A percentile compares a stretch with the other conserved stretches of the same genome.
Evolutionary conservation across 305 asterid species (phyloP).

Genomic region (Solanum hybrid): DNA sequence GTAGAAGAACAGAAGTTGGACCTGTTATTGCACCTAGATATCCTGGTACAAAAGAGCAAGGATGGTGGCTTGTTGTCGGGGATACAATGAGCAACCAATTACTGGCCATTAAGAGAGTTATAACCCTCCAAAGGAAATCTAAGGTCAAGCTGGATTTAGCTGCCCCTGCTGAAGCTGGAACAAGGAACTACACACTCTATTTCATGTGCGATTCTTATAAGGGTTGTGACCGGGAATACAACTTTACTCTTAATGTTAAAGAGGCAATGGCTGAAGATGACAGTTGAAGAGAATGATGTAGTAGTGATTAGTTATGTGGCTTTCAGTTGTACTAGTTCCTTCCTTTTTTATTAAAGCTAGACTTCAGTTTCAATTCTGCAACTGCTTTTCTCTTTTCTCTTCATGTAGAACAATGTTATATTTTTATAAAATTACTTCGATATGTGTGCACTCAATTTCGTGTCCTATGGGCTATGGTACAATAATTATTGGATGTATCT

Average conservation of each 20-base stretch:
- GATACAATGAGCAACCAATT: constrained; percentile 76
- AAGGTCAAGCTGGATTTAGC: constrained; percentile 61
- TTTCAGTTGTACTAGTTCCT: neutral
- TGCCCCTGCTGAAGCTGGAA: constrained; percentile 68
- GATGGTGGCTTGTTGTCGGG: constrained; percentile 98
- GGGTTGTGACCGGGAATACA: constrained; percentile 85
- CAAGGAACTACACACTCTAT: constrained; percentile 54
- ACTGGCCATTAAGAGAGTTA: constrained; percentile 77
- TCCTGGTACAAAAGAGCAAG: constrained; percentile 83
- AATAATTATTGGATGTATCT: neutral
- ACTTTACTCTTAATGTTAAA: constrained; percentile 59
- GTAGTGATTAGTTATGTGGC: neutral
- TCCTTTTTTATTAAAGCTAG: neutral
- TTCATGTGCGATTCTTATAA: constrained; percentile 87
- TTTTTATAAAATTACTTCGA: neutral
- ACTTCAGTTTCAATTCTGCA: neutral
- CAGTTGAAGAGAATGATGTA: neutral
- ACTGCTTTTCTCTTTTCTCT: neutral
- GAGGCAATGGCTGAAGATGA: constrained; percentile 34
- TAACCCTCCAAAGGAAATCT: constrained; percentile 60
- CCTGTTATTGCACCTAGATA: constrained; percentile 82
- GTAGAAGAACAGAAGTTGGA: constrained; percentile 77
- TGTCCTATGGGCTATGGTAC: neutral
- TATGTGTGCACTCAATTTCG: neutral
- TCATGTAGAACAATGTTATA: neutral